These are phyloP conservation scores for Microsporum audouinii DNA, from an alignment of 2,329 filamentous ascomycete species.

Conservation along the genomic window DNA sequence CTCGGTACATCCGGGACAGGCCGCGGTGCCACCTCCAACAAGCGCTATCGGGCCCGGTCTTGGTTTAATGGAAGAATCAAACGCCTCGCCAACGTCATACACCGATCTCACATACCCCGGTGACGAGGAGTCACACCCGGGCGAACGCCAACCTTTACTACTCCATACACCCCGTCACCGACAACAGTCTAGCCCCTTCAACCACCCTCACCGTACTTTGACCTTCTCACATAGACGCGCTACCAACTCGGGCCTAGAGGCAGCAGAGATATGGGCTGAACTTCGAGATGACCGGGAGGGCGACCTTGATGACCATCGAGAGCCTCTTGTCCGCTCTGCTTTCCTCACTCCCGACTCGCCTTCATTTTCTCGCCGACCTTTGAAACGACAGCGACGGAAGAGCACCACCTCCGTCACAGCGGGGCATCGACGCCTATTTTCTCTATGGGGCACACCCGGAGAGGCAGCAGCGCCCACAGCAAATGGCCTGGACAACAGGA, in stretches of 20 bases:
- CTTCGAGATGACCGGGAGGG: constrained; percentile 58
- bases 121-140: constrained; percentile 32
- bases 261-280: constrained; percentile 77
- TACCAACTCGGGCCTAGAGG: constrained; percentile 49
- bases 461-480: neutral
- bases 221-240: constrained; percentile 35
- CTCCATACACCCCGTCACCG: constrained; percentile 21
- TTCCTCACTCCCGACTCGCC: constrained; percentile 8
- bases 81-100: constrained; percentile 18
- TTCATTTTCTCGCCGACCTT: constrained; percentile 8
- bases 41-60: constrained; percentile 71
- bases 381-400: constrained; percentile 13
- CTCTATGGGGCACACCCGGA: constrained; percentile 1
- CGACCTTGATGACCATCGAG: constrained; percentile 20
- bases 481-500: neutral
- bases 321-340: neutral
- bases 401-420: constrained; percentile 6
- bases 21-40: constrained; percentile 34
- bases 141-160: constrained; percentile 33
- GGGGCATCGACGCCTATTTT: neutral
- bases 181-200: constrained; percentile 17
- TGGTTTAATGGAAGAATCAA: constrained; percentile 56
- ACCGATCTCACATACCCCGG: constrained; percentile 17
- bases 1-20: constrained; percentile 21
- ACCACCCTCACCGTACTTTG: constrained; percentile 23